Conservation (phyloP, 306 rosid species). For the Vicia villosa region DNA sequence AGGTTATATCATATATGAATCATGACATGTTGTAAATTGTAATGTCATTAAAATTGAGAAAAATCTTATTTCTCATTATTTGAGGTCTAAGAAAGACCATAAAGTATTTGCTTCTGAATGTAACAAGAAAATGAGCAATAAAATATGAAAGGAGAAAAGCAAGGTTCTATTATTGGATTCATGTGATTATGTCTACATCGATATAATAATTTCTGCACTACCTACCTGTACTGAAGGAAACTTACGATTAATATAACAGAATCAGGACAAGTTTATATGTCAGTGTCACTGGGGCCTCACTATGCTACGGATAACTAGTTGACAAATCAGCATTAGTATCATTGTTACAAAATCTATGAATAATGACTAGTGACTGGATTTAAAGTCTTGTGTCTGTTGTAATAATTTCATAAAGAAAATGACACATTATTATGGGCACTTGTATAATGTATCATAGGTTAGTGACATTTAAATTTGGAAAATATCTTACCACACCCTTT, state of each 20-base stretch:
- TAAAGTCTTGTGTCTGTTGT: constrained; percentile 31
- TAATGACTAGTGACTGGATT: neutral
- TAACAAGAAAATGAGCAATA: constrained; percentile 35
- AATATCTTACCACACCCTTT: too few species aligned
- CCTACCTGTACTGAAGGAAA: constrained; percentile 13
- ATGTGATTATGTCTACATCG: constrained; percentile 39
- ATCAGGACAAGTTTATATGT: constrained; percentile 40
- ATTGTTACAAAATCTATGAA: constrained; percentile 31
- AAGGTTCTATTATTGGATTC: constrained; percentile 33
- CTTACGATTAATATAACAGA: constrained; percentile 25
- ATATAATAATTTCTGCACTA: constrained; percentile 35
- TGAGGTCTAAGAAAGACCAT: constrained; percentile 45
- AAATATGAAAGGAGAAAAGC: constrained; percentile 25
- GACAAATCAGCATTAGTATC: constrained; percentile 39
- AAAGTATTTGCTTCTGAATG: constrained; percentile 38
- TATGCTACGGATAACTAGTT: constrained; percentile 36
- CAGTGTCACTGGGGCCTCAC: constrained; percentile 33
- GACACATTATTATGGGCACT: constrained; percentile 9
- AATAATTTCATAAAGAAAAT: constrained; percentile 26
- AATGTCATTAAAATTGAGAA: constrained; percentile 40
- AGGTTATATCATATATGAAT: constrained; percentile 5
- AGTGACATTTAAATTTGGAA: too few species aligned
- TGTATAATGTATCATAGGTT: neutral
- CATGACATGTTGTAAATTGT: constrained; percentile 50
- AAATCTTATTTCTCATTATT: constrained; percentile 39